Evolutionary conservation across 495 filamentous ascomycete species (phyloP).

Genomic region (Antarctomyces pellizariae): DNA sequence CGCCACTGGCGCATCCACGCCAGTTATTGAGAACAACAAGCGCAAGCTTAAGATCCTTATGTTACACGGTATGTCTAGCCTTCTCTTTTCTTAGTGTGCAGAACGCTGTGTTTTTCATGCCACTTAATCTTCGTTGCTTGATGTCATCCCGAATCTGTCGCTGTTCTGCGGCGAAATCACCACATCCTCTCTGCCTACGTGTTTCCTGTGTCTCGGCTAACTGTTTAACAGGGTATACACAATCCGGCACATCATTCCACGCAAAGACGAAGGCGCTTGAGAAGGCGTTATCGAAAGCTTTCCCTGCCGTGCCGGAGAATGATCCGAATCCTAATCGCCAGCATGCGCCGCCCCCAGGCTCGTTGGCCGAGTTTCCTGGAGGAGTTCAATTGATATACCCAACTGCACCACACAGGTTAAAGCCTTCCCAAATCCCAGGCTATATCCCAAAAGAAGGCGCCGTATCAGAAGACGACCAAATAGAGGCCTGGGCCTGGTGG

Average conservation of each 20-base stretch:
- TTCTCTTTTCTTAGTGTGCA: neutral
- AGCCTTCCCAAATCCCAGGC: slow-evolving; percentile 46
- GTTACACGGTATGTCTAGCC: slow-evolving; percentile 24
- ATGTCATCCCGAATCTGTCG: slow-evolving; percentile 1
- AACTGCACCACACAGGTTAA: slow-evolving; percentile 35
- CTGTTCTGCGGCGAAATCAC: neutral
- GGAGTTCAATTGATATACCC: slow-evolving; percentile 32
- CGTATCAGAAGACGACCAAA: slow-evolving; percentile 15
- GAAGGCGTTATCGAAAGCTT: slow-evolving; percentile 53
- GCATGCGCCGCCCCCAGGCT: slow-evolving; percentile 6
- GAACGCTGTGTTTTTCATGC: neutral
- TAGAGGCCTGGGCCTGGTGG: slow-evolving; percentile 58
- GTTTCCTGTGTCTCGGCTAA: neutral
- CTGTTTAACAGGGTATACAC: slow-evolving; percentile 46
- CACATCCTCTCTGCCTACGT: neutral
- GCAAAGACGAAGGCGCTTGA: slow-evolving; percentile 72
- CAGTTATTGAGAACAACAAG: neutral
- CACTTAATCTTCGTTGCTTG: too few species aligned
- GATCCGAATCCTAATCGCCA: slow-evolving; percentile 2
- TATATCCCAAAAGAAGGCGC: slow-evolving; percentile 17
- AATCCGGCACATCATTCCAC: slow-evolving; percentile 69
- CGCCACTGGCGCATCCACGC: too few species aligned
- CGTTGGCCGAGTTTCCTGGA: slow-evolving; percentile 11
- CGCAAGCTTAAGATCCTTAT: slow-evolving; percentile 27
- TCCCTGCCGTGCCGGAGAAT: slow-evolving; percentile 27